Percentiles rank a stretch among this genome's conserved stretches.
phyloP scores from a whole-genome alignment of 202 grass and related monocot genomes.

The Carex arenaria region DNA sequence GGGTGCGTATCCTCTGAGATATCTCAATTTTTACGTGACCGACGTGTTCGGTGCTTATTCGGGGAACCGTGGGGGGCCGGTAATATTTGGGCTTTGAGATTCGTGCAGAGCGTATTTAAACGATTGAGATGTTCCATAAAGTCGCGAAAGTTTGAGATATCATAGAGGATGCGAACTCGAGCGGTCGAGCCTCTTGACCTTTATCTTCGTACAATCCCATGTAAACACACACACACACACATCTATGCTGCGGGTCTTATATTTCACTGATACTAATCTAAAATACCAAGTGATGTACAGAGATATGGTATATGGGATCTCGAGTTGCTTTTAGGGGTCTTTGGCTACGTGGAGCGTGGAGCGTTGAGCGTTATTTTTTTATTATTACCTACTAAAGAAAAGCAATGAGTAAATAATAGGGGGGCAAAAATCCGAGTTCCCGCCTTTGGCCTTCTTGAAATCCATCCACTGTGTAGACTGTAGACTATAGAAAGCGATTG shows the following conservation, averaged over 20 bases:
- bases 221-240: too few relatives aligned
- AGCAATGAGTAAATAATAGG: not conserved
- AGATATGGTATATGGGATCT: not conserved
- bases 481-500: constrained; percentile 21
- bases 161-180: too few relatives aligned
- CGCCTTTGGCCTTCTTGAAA: constrained; percentile 36
- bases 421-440: constrained; percentile 16
- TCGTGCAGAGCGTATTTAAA: too few relatives aligned
- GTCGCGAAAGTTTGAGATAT: too few relatives aligned
- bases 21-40: not conserved
- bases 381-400: not conserved
- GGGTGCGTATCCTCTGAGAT: too few relatives aligned
- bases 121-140: too few relatives aligned
- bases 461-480: not conserved
- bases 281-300: not conserved
- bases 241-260: not conserved
- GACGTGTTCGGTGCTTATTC: too few relatives aligned
- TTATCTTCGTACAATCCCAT: not conserved
- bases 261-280: not conserved
- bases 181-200: not conserved
- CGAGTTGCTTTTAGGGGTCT: not conserved
- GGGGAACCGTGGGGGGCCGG: too few relatives aligned
- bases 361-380: constrained; percentile 18
- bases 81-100: too few relatives aligned
- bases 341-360: constrained; percentile 16